phyloP scores from a whole-genome alignment of 805 yeast genomes.

The Candida easanensis region DNA sequence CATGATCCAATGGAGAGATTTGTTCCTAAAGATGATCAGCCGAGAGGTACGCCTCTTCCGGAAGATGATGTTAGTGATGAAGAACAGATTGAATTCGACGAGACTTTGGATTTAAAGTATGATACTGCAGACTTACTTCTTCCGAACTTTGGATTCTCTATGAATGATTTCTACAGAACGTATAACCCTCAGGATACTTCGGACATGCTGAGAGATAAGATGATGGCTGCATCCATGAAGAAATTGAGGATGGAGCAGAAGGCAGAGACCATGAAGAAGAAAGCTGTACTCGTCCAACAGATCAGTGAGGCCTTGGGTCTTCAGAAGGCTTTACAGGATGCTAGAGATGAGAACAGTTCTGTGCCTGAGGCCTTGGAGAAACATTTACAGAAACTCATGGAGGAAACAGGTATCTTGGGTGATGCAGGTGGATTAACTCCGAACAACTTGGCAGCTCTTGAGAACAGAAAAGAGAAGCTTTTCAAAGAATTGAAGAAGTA shows the following conservation, averaged over 20 bases:
- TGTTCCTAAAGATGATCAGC: conserved; percentile 22
- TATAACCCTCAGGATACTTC: conserved; percentile 1
- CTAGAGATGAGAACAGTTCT: conserved; percentile 38
- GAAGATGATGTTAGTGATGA: conserved; percentile 43
- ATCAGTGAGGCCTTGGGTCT: conserved; percentile 56
- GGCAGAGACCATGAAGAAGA: conserved; percentile 6
- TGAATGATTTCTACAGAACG: conserved; percentile 31
- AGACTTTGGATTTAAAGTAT: conserved; percentile 26
- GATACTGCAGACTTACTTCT: conserved; percentile 35
- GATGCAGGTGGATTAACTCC: conserved; percentile 28
- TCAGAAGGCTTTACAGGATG: conserved; percentile 58
- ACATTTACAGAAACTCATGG: conserved; percentile 31
- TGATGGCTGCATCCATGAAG: background rate
- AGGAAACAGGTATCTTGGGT: conserved; percentile 40
- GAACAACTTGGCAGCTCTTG: conserved; percentile 19
- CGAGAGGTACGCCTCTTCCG: conserved; percentile 19
- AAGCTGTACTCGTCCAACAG: conserved; percentile 34
- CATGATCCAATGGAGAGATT: conserved; percentile 75
- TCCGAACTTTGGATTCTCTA: conserved; percentile 28
- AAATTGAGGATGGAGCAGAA: conserved; percentile 4
- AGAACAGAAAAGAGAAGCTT: conserved; percentile 20
- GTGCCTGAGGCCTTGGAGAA: conserved; percentile 32
- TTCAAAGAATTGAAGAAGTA: conserved; percentile 20
- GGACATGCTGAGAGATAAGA: background rate
- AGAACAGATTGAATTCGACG: conserved; percentile 57